These are phyloP conservation scores for Kodamaea sp. DNA, from an alignment of 1,139 yeast genomes.

Conservation along the genomic window DNA sequence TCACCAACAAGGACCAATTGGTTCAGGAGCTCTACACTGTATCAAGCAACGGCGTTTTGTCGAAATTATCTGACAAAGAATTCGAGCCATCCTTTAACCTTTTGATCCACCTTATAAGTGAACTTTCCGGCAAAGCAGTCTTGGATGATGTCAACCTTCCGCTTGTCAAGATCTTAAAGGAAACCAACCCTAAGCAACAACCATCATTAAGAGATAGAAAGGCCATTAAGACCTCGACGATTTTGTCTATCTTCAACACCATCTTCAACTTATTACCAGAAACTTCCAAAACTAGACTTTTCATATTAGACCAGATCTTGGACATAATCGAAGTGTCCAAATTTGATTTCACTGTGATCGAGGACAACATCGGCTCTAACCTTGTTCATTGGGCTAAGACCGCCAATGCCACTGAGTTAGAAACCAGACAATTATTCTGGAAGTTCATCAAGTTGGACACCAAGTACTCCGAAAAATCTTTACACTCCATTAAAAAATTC, in stretches of 20 bases:
- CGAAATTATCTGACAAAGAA: constrained; percentile 44
- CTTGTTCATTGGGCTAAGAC: constrained; percentile 38
- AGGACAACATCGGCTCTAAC: constrained; percentile 38
- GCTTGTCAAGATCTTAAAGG: constrained; percentile 33
- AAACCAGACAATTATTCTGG: constrained; percentile 40
- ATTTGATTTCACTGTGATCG: constrained; percentile 37
- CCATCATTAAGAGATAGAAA: constrained; percentile 50
- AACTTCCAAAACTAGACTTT: constrained; percentile 33
- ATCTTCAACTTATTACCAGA: constrained; percentile 47
- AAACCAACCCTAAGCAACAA: constrained; percentile 38
- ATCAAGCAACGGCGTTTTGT: constrained; percentile 23
- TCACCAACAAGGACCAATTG: constrained; percentile 32
- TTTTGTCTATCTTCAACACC: constrained; percentile 44
- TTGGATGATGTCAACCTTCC: constrained; percentile 29
- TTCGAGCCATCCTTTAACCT: constrained; percentile 50
- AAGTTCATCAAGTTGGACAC: constrained; percentile 39
- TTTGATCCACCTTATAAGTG: constrained; percentile 37
- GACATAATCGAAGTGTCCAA: constrained; percentile 32
- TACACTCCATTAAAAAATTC: constrained; percentile 38
- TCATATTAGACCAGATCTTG: constrained; percentile 36
- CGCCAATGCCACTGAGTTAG: constrained; percentile 26
- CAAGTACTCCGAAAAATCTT: constrained; percentile 30
- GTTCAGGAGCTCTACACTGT: constrained; percentile 26
- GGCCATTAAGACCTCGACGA: constrained; percentile 45
- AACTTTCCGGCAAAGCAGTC: constrained; percentile 29